Conservation (phyloP, 2,329 filamentous ascomycete species). For the Geosmithia flava region DNA sequence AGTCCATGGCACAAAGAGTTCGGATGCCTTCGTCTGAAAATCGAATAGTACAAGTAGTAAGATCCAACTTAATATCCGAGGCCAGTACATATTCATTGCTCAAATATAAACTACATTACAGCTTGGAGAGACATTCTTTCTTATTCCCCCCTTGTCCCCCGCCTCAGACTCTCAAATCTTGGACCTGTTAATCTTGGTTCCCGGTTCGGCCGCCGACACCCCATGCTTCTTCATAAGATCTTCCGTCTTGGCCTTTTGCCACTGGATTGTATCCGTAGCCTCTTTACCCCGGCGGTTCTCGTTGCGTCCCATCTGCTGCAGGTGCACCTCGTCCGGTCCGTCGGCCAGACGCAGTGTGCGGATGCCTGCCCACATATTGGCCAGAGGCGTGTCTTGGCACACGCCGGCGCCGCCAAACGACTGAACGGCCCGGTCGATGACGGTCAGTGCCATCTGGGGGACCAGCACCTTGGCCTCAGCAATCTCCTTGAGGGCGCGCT, state of each 20-base stretch:
- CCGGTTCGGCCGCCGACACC: conserved; percentile 32
- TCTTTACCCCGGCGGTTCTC: conserved; percentile 61
- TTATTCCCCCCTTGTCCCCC: not conserved
- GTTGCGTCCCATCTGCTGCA: conserved; percentile 68
- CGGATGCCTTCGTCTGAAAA: too few relatives aligned
- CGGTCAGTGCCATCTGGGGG: conserved; percentile 66
- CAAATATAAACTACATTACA: not conserved
- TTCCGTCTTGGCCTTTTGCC: conserved; percentile 52
- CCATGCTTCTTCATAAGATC: conserved; percentile 51
- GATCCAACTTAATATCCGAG: too few relatives aligned
- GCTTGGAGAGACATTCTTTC: not conserved
- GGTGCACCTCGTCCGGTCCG: conserved; percentile 91
- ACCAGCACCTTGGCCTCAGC: conserved; percentile 91
- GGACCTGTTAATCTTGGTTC: conserved; percentile 34
- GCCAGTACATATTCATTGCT: not conserved
- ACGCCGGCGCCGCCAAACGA: conserved; percentile 85
- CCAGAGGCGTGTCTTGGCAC: conserved; percentile 86
- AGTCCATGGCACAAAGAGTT: too few relatives aligned
- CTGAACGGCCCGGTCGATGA: conserved; percentile 93
- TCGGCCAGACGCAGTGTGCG: conserved; percentile 79
- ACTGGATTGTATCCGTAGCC: conserved; percentile 47
- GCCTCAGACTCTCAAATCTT: conserved; percentile 38
- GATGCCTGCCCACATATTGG: conserved; percentile 68
- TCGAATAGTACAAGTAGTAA: too few relatives aligned
- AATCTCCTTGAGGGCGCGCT: conserved; percentile 84